phyloP scores from a whole-genome alignment of 352 stramenopile species.

The Globisporangium nagaii region DNA sequence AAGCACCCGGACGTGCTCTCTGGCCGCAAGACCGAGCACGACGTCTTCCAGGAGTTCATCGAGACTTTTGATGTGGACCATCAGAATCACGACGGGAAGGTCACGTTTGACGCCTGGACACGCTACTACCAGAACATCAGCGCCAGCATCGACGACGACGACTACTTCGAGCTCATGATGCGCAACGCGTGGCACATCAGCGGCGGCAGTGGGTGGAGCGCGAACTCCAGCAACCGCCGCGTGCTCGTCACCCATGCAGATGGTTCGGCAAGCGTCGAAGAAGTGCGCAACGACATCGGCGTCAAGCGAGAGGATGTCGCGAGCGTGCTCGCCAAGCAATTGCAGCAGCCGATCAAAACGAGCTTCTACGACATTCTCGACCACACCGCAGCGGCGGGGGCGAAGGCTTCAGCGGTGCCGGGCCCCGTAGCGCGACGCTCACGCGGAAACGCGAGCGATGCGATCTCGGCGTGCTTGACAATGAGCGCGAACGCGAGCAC shows the following conservation, averaged over 20 bases:
- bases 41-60: slow-evolving; percentile 80
- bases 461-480: slow-evolving; percentile 47
- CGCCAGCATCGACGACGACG: slow-evolving; percentile 85
- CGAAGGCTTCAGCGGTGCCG: neutral
- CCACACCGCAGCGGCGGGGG: slow-evolving; percentile 25
- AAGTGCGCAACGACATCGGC: slow-evolving; percentile 42
- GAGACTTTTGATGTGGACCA: slow-evolving; percentile 73
- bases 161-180: slow-evolving; percentile 93
- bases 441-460: slow-evolving; percentile 45
- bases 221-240: slow-evolving; percentile 54
- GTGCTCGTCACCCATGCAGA: slow-evolving; percentile 64
- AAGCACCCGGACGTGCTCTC: slow-evolving; percentile 82
- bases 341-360: slow-evolving; percentile 13
- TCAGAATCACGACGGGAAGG: slow-evolving; percentile 38
- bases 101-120: slow-evolving; percentile 60
- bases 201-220: slow-evolving; percentile 38
- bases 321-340: slow-evolving; percentile 25
- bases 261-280: slow-evolving; percentile 35
- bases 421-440: slow-evolving; percentile 22
- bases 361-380: slow-evolving; percentile 61
- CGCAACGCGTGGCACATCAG: slow-evolving; percentile 78
- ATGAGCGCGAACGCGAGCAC: no score
- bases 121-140: slow-evolving; percentile 90
- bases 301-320: slow-evolving; percentile 23
- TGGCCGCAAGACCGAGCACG: slow-evolving; percentile 65